These are phyloP conservation scores for Mycena venus DNA, from an alignment of 768 basidiomycete species.

Conservation along the genomic window DNA sequence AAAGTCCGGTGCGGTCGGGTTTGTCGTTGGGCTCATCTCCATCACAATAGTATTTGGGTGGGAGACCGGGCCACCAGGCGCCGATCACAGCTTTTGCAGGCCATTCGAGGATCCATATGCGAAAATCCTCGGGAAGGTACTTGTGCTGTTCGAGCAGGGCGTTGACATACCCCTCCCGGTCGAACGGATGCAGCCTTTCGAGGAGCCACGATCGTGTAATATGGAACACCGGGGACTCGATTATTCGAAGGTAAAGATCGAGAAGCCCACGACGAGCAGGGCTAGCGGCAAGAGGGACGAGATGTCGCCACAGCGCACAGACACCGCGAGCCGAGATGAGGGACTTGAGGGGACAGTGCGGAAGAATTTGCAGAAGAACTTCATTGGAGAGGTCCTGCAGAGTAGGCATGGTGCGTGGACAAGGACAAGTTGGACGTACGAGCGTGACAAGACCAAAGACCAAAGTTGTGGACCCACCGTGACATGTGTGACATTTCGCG, in stretches of 20 bases:
- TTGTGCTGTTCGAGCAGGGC: slow-evolving; percentile 23
- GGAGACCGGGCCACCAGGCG: slow-evolving; percentile 38
- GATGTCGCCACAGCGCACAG: too few relatives aligned
- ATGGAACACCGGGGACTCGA: slow-evolving; percentile 31
- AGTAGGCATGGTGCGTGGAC: too few relatives aligned
- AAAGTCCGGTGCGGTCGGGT: too few relatives aligned
- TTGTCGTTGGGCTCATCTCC: too few relatives aligned
- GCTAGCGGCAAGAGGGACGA: too few relatives aligned
- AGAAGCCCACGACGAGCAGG: slow-evolving; percentile 35
- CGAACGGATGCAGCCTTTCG: slow-evolving; percentile 23
- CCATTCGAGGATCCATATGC: slow-evolving; percentile 43
- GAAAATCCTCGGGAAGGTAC: slow-evolving; percentile 36
- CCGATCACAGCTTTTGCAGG: slow-evolving; percentile 36
- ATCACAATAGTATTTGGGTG: not conserved
- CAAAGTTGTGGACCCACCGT: too few relatives aligned
- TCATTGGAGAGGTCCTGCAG: not conserved
- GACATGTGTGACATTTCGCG: too few relatives aligned
- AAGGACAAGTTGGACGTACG: too few relatives aligned
- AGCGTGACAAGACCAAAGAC: too few relatives aligned
- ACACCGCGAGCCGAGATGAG: too few relatives aligned
- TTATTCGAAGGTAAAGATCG: slow-evolving; percentile 30
- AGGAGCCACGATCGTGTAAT: slow-evolving; percentile 30
- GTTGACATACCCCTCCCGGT: slow-evolving; percentile 33
- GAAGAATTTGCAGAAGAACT: not conserved
- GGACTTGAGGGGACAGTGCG: too few relatives aligned